Evolutionary conservation across 202 grass and related monocot species (phyloP), one percentile per base, ranked within the genome.

Genomic region (Bolboschoenoplectus hybrid): DNA sequence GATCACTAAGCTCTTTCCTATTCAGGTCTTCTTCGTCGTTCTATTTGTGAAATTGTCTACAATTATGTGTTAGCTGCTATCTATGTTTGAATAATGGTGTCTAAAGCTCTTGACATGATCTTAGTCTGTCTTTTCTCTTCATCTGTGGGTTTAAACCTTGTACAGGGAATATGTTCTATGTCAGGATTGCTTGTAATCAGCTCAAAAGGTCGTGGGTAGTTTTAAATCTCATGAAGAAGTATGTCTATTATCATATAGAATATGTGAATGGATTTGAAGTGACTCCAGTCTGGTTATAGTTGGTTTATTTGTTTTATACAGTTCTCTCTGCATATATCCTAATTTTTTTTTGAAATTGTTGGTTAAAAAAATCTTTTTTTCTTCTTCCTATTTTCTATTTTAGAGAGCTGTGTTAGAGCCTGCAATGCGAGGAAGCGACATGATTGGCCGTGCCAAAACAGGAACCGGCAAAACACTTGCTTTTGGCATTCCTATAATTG

Each of bases 401-500:
- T 87, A 97, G 92, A 93, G 82, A 55, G 95, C 92, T 86, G 95
- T 97, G 85, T 91, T 97, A 85, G 95, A 97, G 80, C 95, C 91
- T 64, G 95, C 95, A 81, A 97, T 97, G 95, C 89, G 95, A 97
- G 92, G 92, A 53, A 89, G 81, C 72, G 92, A 97, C 63, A 92
- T 97, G 95, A 97, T 95, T 89, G 91, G 92, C 1, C 95, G 92
- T 89, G 95, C 92, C 88, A 91, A 74, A 89, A 97, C 95, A 56
- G 95, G 92, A 63, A 97, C 95, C 0, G 95, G 95, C 9, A 97
- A 97, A 82, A 97, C 95, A 10, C 90, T 97, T 82, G 95, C 95
- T 89, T 97, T 97, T 92, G 95, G 92, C 63, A 93, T 97, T 88
- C 95, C 95, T 77, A 94, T 94, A 51, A 93, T 97, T 85, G 92